phyloP scores from a whole-genome alignment of 208 protist species.

The Tritrichomonas musculus region DNA sequence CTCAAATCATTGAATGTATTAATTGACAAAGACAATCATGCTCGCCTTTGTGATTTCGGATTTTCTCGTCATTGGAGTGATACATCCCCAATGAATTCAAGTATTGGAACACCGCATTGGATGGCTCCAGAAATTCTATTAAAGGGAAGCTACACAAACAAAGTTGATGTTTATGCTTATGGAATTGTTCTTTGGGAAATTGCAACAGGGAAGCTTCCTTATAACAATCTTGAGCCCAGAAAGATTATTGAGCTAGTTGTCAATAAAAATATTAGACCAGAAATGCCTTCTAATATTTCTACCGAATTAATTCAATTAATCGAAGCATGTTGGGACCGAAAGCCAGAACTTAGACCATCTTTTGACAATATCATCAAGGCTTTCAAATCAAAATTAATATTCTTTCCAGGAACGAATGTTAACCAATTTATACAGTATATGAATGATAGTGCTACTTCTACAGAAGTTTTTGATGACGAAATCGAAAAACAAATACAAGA shows the following conservation, averaged over 20 bases:
- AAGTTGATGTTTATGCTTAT: slow-evolving; percentile 32
- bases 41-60: neutral
- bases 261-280: neutral
- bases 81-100: neutral
- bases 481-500: neutral
- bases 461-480: neutral
- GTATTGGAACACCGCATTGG: slow-evolving; percentile 27
- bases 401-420: neutral
- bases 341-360: neutral
- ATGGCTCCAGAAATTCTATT: slow-evolving; percentile 3
- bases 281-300: neutral
- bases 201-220: neutral
- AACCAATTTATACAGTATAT: neutral
- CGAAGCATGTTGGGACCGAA: neutral
- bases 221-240: neutral
- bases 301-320: neutral
- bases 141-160: neutral
- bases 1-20: slow-evolving; percentile 24
- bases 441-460: neutral
- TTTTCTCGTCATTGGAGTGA: neutral
- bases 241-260: neutral
- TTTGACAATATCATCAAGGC: neutral
- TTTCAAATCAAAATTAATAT: neutral
- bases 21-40: neutral
- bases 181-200: slow-evolving; percentile 24